Base-by-base conservation (phyloP, 306 rosid genomes). In the Betula pendula region DNA sequence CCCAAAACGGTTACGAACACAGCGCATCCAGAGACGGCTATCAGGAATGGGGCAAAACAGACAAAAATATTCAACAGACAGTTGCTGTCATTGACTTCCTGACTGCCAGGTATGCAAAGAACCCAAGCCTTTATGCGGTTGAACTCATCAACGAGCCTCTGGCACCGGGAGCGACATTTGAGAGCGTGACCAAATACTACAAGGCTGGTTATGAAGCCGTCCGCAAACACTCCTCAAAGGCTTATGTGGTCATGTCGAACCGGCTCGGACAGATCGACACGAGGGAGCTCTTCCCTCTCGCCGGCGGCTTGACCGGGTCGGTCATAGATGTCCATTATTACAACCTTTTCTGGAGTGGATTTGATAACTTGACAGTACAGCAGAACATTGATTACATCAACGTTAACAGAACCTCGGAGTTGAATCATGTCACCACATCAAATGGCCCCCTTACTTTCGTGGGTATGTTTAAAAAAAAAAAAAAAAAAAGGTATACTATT, bases 281-380 rank as follows among this genome's bases (percentile, higher is more conserved):
- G 0, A 81, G 73, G 10, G 96, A 93, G 79, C 81, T 93, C 3
- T 86, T 93, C 72, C 77, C 96, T 10, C 31, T 89, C 9, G 90
- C 92, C 25, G 82, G 16, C 71, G 89, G 89, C 67, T 49, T 86
- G 2, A n/a, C 5, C 33, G 16, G 76, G 20, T 69, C 84, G 7
- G 97, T 90, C 67, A 74, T 93, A 68, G 97, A 93, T 77, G 82
- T 89, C 44, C 97, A 90, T 66, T 93, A 90, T 77, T 90, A 90
- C 82, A 89, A 76, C 82, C 83, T 93, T 49, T 93, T 86, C 74
- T 20, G 70, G 0, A 20, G 53, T n/a, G 1, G 2, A 0, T 89
- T 90, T 29, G 50, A 81, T 24, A 27, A 72, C 83, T 15, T 83
- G 84, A 83, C 77, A 3, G 89, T 62, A 3, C 91, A 90, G 73